These are phyloP conservation scores for Marasmius oreades DNA, from an alignment of 1,284 basidiomycete genomes.

Conservation along the genomic window DNA sequence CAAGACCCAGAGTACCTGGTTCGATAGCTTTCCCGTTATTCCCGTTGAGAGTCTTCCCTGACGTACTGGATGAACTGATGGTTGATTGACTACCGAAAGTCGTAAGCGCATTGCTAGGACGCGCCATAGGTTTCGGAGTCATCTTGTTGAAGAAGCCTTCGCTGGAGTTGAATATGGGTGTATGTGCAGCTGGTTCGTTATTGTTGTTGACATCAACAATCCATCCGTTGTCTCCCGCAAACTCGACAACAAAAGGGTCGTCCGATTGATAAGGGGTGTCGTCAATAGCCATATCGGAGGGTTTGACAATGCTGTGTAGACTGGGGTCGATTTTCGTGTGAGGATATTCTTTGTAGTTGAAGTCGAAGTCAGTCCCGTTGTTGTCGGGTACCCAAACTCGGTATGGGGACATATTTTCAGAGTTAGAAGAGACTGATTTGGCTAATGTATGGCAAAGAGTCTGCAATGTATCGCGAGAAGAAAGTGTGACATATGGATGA, in stretches of 20 bases:
- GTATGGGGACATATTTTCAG: conserved; percentile 29
- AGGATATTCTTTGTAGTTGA: conserved; percentile 33
- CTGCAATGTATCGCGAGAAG: conserved; percentile 45
- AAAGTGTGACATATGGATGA: conserved; percentile 40
- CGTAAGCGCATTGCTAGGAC: conserved; percentile 17
- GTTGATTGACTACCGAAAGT: conserved; percentile 19
- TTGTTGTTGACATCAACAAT: conserved; percentile 29
- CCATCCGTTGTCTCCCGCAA: conserved; percentile 53
- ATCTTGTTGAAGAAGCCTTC: conserved; percentile 59
- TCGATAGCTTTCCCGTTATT: conserved; percentile 32
- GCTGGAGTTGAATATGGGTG: conserved; percentile 51
- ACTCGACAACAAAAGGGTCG: conserved; percentile 68
- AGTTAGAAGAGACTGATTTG: conserved; percentile 27
- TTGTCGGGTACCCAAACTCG: conserved; percentile 58
- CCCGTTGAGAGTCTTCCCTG: conserved; percentile 19
- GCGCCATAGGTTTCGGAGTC: conserved; percentile 10
- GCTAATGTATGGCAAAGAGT: conserved; percentile 39
- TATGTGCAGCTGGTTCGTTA: conserved; percentile 8
- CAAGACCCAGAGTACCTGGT: conserved; percentile 81
- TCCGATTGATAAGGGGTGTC: conserved; percentile 55
- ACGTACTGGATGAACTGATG: conserved; percentile 12
- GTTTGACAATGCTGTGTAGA: conserved; percentile 30
- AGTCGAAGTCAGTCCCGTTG: conserved; percentile 29
- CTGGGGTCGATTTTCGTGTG: conserved; percentile 31
- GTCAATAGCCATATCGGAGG: conserved; percentile 45